Percentiles rank a stretch among this genome's conserved stretches.
Conservation (phyloP, 495 filamentous ascomycete genomes). For the Terfezia claveryi region DNA sequence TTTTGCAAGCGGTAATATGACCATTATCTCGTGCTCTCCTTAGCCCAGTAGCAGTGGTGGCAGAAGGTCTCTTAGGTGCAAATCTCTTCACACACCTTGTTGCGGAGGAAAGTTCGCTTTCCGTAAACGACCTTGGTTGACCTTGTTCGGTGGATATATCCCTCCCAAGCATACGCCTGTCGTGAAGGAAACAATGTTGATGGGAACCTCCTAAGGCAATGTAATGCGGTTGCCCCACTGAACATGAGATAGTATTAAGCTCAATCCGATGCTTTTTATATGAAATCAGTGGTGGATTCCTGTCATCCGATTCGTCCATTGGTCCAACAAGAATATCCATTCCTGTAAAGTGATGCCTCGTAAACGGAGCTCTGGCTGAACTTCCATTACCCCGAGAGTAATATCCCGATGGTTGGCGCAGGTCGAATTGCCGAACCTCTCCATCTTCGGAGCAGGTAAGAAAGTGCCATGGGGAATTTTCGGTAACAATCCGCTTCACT, state of each 20-base stretch:
- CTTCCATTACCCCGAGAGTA: slow-evolving; percentile 22
- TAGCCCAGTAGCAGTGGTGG: slow-evolving; percentile 24
- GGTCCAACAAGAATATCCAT: slow-evolving; percentile 4
- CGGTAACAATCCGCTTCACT: slow-evolving; percentile 59
- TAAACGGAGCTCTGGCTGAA: neutral
- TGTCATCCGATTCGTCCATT: slow-evolving; percentile 27
- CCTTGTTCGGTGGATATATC: slow-evolving; percentile 35
- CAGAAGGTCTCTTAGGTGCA: slow-evolving; percentile 30
- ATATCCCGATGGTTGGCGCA: slow-evolving; percentile 40
- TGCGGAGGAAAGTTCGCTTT: slow-evolving; percentile 39
- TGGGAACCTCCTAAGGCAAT: slow-evolving; percentile 54
- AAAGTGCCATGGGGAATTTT: slow-evolving; percentile 48
- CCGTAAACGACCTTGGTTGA: slow-evolving; percentile 21
- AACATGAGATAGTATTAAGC: slow-evolving; percentile 55
- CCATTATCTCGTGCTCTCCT: slow-evolving; percentile 26
- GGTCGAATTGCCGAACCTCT: slow-evolving; percentile 54
- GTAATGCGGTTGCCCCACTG: slow-evolving; percentile 49
- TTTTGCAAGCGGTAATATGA: slow-evolving; percentile 60
- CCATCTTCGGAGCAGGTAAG: slow-evolving; percentile 60
- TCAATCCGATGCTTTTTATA: slow-evolving; percentile 46
- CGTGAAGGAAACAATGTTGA: slow-evolving; percentile 54
- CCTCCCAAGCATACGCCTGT: slow-evolving; percentile 49
- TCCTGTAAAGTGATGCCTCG: slow-evolving; percentile 9
- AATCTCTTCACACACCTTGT: slow-evolving; percentile 51
- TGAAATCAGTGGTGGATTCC: slow-evolving; percentile 46